Base-by-base conservation (phyloP, 176 grass and related monocot species). In the Aegilops longissima region DNA sequence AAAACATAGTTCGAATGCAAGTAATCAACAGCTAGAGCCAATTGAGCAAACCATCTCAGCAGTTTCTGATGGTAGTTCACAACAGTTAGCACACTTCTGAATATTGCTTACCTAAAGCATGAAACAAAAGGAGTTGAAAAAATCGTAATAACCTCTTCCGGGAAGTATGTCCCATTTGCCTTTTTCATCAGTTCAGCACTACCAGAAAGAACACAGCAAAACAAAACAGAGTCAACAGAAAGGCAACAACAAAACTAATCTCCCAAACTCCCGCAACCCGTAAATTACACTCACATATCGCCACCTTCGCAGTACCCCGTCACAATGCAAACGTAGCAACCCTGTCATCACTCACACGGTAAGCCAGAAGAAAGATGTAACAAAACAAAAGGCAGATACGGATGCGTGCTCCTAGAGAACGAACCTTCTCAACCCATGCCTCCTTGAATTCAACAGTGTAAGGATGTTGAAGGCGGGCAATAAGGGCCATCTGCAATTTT, bases 391-490 rank as follows among this genome's bases (percentile, higher is more conserved):
- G n/a, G 59, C 40, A 76, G 29, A 42, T 30, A 17, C 2, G 5
- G 34, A 30, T 47, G 64, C 59, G 30, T 87, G 56, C 24, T 87
- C 74, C 12, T 83, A 9, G 25, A 80, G 69, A 81, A 66, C 73
- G 85, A 90, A 99, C 97, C 97, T 99, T 99, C 83, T 99, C 97
- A 69, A 97, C 97, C 97, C 97, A 99, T 85, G 97, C 97, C 81
- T 99, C 97, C 69, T 99, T 99, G 89, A 93, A 99, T 84, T 99
- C 97, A 25, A 99, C 94, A 23, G 93, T 97, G 35, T 92, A 99
- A 78, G 97, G 97, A 84, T 99, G 92, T 70, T 97, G 97, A 71
- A 99, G 64, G 35, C 94, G 94, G 63, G 97, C 97, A 76, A 99
- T 99, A 47, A 99, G 92, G 77, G 94, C 90, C 97, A 99, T 99